Conservation (phyloP, 148 eudicot species). For the Rhododendron mucronatum region DNA sequence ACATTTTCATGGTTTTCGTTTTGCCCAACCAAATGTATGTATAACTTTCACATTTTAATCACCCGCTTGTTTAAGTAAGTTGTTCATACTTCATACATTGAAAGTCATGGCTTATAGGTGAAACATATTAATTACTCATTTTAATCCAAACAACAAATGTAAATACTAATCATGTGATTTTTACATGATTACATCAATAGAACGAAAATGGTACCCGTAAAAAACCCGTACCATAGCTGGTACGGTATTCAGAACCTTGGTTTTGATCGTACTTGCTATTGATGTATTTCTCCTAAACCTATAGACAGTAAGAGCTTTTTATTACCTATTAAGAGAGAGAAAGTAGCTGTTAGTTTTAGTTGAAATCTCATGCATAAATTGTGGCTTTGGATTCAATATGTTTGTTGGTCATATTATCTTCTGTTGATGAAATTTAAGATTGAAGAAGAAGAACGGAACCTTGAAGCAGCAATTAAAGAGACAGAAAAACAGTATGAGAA, state of each 20-base stretch:
- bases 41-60: not conserved
- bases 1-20: not conserved
- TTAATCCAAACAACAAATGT: not conserved
- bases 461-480: slow-evolving; percentile 86
- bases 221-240: not conserved
- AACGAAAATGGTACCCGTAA: not conserved
- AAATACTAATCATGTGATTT: not conserved
- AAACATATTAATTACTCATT: not conserved
- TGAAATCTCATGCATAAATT: not conserved
- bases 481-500: slow-evolving; percentile 77
- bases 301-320: not conserved
- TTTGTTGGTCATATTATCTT: slow-evolving; percentile 12
- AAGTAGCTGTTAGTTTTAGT: not conserved
- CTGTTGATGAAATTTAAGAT: slow-evolving; percentile 28
- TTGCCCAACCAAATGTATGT: not conserved
- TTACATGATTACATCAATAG: not conserved
- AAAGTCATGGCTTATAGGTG: not conserved
- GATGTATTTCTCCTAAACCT: not conserved
- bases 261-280: not conserved
- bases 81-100: not conserved
- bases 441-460: slow-evolving; percentile 92
- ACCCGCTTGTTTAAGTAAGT: not conserved
- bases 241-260: not conserved
- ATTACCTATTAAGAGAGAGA: not conserved
- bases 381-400: slow-evolving; percentile 5